These are phyloP conservation scores for Dioscorea cayenensis DNA, from an alignment of 116 monocot species.

Conservation along the genomic window DNA sequence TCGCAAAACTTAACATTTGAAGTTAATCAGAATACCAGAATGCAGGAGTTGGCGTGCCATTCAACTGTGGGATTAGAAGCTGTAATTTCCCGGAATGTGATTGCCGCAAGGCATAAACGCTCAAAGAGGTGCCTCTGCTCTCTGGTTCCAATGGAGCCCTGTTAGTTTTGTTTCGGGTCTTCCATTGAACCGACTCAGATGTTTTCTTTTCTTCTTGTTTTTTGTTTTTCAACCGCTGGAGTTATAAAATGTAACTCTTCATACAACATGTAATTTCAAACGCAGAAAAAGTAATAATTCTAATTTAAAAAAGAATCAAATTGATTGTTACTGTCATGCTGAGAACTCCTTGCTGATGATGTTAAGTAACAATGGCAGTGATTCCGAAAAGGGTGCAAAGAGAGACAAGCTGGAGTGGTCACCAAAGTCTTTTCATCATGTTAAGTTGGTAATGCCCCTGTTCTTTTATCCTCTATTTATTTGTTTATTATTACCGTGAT, in stretches of 20 bases:
- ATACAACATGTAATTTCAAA: too few species aligned
- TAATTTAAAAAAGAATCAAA: too few species aligned
- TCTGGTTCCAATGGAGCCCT: background rate
- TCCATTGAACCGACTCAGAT: too few species aligned
- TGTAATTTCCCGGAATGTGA: conserved; percentile 17
- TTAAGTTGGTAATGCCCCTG: conserved; percentile 38
- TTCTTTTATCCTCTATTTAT: background rate
- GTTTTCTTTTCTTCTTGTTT: too few species aligned
- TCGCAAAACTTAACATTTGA: conserved; percentile 8
- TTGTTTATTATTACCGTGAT: background rate
- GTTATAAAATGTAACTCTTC: too few species aligned
- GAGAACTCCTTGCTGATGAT: background rate
- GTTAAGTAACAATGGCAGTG: conserved; percentile 21
- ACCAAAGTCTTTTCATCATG: conserved; percentile 19
- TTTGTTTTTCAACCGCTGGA: too few species aligned
- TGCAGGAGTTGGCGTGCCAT: conserved; percentile 13
- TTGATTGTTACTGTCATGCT: background rate
- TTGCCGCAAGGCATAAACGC: conserved; percentile 40
- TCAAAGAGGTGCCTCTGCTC: conserved; percentile 52
- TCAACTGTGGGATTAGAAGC: conserved; percentile 11
- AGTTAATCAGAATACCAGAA: background rate
- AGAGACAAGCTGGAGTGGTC: conserved; percentile 26
- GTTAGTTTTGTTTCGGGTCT: background rate
- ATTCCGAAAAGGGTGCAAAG: conserved; percentile 22
- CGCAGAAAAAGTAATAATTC: too few species aligned